Conservation (phyloP, 83 land plant species). For the Thuja plicata region DNA sequence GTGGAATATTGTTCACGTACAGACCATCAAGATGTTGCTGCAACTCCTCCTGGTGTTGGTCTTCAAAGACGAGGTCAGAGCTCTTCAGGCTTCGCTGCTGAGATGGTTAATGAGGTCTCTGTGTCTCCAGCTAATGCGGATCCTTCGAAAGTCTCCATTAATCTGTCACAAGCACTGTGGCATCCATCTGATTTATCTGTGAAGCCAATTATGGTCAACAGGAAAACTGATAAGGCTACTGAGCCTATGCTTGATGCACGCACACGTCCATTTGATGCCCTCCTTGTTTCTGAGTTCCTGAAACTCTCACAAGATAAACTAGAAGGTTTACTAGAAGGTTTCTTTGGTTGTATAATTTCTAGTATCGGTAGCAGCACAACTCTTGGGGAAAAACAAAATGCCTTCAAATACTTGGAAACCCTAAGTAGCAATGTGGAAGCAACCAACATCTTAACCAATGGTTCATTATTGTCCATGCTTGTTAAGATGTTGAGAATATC, state of each 20-base stretch:
- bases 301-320: slow-evolving; percentile 62
- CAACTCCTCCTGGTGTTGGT: slow-evolving; percentile 69
- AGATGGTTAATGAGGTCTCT: slow-evolving; percentile 34
- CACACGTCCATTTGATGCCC: slow-evolving; percentile 69
- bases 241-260: slow-evolving; percentile 47
- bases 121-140: slow-evolving; percentile 33
- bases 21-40: slow-evolving; percentile 53
- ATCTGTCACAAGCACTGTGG: slow-evolving; percentile 73
- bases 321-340: too few species aligned
- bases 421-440: slow-evolving; percentile 78
- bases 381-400: slow-evolving; percentile 74
- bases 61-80: slow-evolving; percentile 59
- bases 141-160: slow-evolving; percentile 42
- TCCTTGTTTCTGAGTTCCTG: slow-evolving; percentile 62
- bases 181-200: slow-evolving; percentile 93
- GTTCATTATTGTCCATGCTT: slow-evolving; percentile 80
- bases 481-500: slow-evolving; percentile 84
- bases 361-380: slow-evolving; percentile 56
- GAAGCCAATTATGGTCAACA: slow-evolving; percentile 87
- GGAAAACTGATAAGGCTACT: slow-evolving; percentile 66
- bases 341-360: slow-evolving; percentile 42
- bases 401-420: slow-evolving; percentile 82
- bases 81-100: slow-evolving; percentile 12
- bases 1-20: slow-evolving; percentile 25
- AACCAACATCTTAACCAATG: slow-evolving; percentile 86